phyloP scores from a whole-genome alignment of 2,329 filamentous ascomycete genomes.

The Pezizomycotina sp. region DNA sequence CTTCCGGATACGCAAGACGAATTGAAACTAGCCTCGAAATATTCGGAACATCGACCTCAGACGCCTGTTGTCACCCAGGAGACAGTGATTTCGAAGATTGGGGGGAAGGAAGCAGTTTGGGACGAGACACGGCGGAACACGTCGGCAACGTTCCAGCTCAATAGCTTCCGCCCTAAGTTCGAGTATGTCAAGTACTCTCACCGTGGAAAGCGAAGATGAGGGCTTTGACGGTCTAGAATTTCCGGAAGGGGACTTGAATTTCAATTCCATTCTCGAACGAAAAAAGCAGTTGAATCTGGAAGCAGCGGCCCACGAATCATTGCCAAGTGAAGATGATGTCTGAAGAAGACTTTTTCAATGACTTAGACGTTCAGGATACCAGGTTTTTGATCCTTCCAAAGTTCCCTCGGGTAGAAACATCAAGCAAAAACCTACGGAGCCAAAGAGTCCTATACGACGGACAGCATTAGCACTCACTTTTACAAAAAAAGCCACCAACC shows the following conservation, averaged over 20 bases:
- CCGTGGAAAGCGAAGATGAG: slow-evolving; percentile 79
- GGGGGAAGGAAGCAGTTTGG: slow-evolving; percentile 70
- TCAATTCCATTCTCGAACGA: slow-evolving; percentile 59
- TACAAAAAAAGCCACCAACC: slow-evolving; percentile 52
- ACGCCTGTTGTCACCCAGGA: no score
- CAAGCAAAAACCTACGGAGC: slow-evolving; percentile 56
- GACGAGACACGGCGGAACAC: slow-evolving; percentile 74
- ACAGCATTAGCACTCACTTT: slow-evolving; percentile 79
- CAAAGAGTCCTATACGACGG: slow-evolving; percentile 53
- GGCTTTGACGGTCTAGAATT: slow-evolving; percentile 66
- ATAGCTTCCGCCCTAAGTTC: slow-evolving; percentile 66
- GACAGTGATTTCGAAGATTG: slow-evolving; percentile 72
- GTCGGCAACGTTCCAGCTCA: slow-evolving; percentile 47
- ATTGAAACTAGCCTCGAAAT: slow-evolving; percentile 45
- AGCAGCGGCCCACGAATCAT: slow-evolving; percentile 25
- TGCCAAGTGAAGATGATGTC: slow-evolving; percentile 28
- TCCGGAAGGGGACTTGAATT: slow-evolving; percentile 67
- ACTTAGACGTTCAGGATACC: slow-evolving; percentile 70
- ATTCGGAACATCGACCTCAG: slow-evolving; percentile 44
- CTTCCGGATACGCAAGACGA: slow-evolving; percentile 51
- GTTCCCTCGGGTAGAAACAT: slow-evolving; percentile 80
- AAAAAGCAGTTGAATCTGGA: slow-evolving; percentile 12
- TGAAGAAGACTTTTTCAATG: slow-evolving; percentile 64
- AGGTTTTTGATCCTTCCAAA: slow-evolving; percentile 63
- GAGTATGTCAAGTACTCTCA: slow-evolving; percentile 80